Conservation (phyloP, 1,139 yeast species). For the Spathaspora sp. region DNA sequence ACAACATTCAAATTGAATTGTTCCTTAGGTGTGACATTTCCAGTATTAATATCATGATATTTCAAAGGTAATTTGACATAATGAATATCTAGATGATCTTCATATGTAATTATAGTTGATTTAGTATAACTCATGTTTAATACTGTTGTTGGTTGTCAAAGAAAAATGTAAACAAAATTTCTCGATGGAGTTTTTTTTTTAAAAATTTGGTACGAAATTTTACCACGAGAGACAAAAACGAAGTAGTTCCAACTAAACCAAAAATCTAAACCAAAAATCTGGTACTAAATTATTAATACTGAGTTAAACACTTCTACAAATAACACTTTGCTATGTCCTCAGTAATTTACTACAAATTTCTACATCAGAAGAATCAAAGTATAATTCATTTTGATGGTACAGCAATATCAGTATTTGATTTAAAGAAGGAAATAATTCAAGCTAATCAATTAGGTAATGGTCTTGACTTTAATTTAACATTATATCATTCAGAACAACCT, state of each 20-base stretch:
- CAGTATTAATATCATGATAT: conserved; percentile 16
- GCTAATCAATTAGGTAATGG: conserved; percentile 84
- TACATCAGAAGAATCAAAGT: conserved; percentile 79
- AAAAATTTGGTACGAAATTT: neutral
- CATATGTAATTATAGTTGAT: neutral
- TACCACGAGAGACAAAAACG: neutral
- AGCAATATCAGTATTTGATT: conserved; percentile 90
- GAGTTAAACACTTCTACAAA: too few relatives aligned
- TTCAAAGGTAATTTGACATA: conserved; percentile 33
- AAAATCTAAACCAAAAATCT: too few relatives aligned
- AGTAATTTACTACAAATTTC: conserved; percentile 82
- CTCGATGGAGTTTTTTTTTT: neutral
- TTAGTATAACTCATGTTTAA: neutral
- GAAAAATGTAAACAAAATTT: conserved; percentile 1
- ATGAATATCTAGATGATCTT: conserved; percentile 8
- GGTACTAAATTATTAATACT: too few relatives aligned
- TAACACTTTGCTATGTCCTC: conserved; percentile 68
- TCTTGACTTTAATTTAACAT: conserved; percentile 72
- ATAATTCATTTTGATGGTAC: conserved; percentile 93
- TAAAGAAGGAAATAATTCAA: conserved; percentile 83
- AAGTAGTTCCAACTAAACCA: too few relatives aligned
- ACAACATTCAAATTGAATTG: conserved; percentile 23
- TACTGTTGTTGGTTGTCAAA: neutral
- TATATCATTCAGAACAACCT: conserved; percentile 64
- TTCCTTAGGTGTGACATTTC: conserved; percentile 18